A percentile compares a stretch with the other conserved stretches of the same genome.
Conservation (phyloP, 495 filamentous ascomycete genomes). For the Xylaria sp. region DNA sequence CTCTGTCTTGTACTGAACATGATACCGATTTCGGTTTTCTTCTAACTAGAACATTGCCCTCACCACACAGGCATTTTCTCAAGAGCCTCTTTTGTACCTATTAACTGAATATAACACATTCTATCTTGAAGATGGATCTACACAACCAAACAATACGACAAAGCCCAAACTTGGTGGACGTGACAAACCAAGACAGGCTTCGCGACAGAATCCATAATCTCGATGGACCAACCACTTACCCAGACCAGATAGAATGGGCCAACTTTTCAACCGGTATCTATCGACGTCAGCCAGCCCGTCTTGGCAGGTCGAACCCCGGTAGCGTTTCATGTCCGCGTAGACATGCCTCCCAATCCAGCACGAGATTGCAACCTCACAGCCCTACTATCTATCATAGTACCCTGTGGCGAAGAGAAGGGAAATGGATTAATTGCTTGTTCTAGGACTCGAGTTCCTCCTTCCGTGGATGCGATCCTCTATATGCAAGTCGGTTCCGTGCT, state of each 20-base stretch:
- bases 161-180: not conserved
- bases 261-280: not conserved
- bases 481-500: slow-evolving; percentile 18
- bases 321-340: not conserved
- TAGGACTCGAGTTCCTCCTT: not conserved
- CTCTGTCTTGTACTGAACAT: not conserved
- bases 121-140: not conserved
- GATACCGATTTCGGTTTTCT: not conserved
- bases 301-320: not conserved
- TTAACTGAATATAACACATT: not conserved
- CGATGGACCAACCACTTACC: not conserved
- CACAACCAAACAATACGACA: not conserved
- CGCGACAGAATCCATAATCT: not conserved
- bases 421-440: not conserved
- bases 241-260: too few species aligned
- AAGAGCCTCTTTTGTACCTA: not conserved
- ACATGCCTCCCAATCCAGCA: not conserved
- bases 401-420: slow-evolving; percentile 1
- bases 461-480: slow-evolving; percentile 9
- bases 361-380: not conserved
- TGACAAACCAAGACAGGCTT: not conserved
- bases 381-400: slow-evolving; percentile 2
- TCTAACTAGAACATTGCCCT: slow-evolving; percentile 1
- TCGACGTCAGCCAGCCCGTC: not conserved
- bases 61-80: not conserved